A percentile compares a stretch with the other conserved stretches of the same genome.
Conservation (phyloP, 768 basidiomycete genomes). For the Lentinula raphanica region DNA sequence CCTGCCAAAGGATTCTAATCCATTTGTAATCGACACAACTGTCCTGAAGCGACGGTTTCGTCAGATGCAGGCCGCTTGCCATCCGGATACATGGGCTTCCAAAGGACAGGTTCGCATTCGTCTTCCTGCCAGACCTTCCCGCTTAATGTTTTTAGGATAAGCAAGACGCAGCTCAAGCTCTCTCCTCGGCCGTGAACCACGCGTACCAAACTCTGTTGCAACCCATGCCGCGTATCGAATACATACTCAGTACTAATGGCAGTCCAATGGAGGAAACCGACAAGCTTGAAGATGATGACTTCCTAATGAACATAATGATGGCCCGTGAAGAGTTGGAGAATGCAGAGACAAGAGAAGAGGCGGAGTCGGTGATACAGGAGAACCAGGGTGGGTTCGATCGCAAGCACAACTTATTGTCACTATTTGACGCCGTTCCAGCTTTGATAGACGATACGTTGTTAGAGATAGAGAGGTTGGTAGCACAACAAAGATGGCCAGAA, state of each 20-base stretch:
- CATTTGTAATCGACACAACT: constrained; percentile 61
- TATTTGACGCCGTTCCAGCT: constrained; percentile 29
- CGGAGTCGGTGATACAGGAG: constrained; percentile 43
- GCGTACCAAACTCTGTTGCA: constrained; percentile 74
- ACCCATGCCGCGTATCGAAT: constrained; percentile 74
- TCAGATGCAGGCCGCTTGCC: constrained; percentile 67
- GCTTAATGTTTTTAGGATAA: constrained; percentile 35
- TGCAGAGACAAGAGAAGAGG: constrained; percentile 41
- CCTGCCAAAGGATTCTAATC: constrained; percentile 56
- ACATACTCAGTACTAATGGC: constrained; percentile 67
- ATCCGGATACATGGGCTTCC: constrained; percentile 83
- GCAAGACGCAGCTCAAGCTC: constrained; percentile 52
- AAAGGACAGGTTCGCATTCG: constrained; percentile 47
- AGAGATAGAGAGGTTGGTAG: constrained; percentile 47
- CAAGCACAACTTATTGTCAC: neutral
- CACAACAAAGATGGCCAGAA: constrained; percentile 43
- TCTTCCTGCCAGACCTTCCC: neutral
- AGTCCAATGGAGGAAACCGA: constrained; percentile 61
- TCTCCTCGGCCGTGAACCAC: constrained; percentile 75
- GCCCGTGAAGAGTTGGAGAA: constrained; percentile 72
- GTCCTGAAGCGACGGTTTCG: constrained; percentile 64
- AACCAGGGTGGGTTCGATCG: constrained; percentile 44
- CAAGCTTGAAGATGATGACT: constrained; percentile 59
- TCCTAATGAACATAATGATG: constrained; percentile 78
- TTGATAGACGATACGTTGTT: constrained; percentile 43